A percentile compares a stretch with the other conserved stretches of the same genome.
These are phyloP conservation scores for Onygena corvina DNA, from an alignment of 2,329 filamentous ascomycete genomes.

Conservation along the genomic window DNA sequence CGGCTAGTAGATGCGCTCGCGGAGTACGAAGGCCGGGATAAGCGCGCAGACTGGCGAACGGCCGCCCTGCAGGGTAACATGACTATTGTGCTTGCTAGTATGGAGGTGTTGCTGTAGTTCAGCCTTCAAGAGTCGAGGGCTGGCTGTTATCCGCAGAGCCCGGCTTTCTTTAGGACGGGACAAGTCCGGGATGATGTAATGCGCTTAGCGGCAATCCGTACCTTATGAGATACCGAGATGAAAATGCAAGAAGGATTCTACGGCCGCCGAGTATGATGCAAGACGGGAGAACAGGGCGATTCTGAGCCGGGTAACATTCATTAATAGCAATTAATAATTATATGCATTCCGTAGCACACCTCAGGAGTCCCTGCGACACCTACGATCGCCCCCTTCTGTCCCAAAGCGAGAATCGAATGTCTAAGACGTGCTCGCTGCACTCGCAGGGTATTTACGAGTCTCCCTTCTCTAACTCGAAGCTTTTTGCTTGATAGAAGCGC, in stretches of 20 bases:
- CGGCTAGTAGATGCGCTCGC: neutral
- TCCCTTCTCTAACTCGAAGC: neutral
- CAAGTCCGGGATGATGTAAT: neutral
- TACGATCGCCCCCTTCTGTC: neutral
- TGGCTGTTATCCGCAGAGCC: neutral
- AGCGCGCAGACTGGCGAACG: neutral
- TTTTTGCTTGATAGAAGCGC: neutral
- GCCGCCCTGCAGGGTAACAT: neutral
- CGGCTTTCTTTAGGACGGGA: neutral
- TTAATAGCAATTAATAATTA: constrained; percentile 4
- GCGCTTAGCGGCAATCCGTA: no score
- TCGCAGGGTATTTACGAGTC: neutral
- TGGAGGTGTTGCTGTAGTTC: neutral
- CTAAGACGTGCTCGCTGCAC: neutral
- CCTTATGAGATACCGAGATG: neutral
- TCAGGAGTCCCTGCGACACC: neutral
- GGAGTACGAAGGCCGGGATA: neutral
- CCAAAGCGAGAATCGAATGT: neutral
- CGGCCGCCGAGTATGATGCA: no score
- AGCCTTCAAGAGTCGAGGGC: neutral
- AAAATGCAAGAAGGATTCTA: no score
- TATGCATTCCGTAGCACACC: constrained; percentile 1
- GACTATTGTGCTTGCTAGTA: neutral
- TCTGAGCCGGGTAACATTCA: neutral
- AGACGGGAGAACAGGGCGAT: neutral